phyloP scores from a whole-genome alignment of 306 rosid genomes.

The Vicia villosa region DNA sequence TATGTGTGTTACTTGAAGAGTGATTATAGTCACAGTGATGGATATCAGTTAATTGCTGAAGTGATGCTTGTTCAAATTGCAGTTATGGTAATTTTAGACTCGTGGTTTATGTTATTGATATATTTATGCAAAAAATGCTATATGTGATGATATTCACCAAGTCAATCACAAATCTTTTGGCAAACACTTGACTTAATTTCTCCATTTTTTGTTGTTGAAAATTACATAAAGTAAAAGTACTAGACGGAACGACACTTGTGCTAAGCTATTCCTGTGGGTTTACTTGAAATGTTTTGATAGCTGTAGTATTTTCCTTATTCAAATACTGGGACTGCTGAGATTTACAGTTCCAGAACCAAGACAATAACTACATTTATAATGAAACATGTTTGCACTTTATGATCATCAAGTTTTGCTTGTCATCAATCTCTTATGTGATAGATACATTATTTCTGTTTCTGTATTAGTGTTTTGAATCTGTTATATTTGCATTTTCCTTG shows the following conservation, averaged over 20 bases:
- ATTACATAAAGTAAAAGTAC: constrained; percentile 6
- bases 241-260: not conserved
- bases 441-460: constrained; percentile 27
- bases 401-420: constrained; percentile 17
- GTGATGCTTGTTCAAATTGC: constrained; percentile 17
- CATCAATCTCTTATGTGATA: constrained; percentile 23
- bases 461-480: constrained; percentile 19
- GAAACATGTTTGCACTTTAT: constrained; percentile 11
- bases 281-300: not conserved
- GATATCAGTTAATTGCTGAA: constrained; percentile 11
- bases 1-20: not conserved
- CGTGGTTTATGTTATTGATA: constrained; percentile 12
- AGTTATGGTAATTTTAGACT: constrained; percentile 9
- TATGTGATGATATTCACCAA: constrained; percentile 6
- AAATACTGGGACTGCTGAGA: not conserved
- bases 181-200: not conserved
- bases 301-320: constrained; percentile 12
- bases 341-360: constrained; percentile 6
- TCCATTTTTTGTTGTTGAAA: not conserved
- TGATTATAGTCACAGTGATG: constrained; percentile 2
- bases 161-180: not conserved
- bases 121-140: not conserved
- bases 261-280: constrained; percentile 1
- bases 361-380: constrained; percentile 28
- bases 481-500: constrained; percentile 26